Evolutionary conservation across 371 early-diverging fungal species (phyloP).

Genomic region (Mortierella sp.): DNA sequence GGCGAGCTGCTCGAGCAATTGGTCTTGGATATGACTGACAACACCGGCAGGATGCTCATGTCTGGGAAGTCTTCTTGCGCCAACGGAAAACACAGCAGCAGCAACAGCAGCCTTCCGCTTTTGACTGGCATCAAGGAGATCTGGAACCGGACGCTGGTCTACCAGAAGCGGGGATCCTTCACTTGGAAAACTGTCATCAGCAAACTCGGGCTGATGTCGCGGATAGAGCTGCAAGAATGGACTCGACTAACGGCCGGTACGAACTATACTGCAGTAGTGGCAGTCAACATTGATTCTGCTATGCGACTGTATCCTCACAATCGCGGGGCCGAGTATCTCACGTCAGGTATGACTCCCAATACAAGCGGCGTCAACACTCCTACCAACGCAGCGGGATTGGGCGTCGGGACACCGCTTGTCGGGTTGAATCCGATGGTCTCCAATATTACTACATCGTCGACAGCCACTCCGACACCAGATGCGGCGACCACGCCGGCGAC

Average conservation of each 20-base stretch:
- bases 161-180: conserved; percentile 52
- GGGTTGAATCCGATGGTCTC: conserved; percentile 13
- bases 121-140: conserved; percentile 36
- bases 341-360: conserved; percentile 27
- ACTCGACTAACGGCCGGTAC: conserved; percentile 50
- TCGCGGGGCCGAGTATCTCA: conserved; percentile 25
- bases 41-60: conserved; percentile 6
- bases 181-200: conserved; percentile 52
- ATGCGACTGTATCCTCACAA: conserved; percentile 54
- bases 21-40: conserved; percentile 31
- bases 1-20: conserved; percentile 69
- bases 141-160: conserved; percentile 42
- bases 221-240: conserved; percentile 59
- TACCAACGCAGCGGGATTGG: conserved; percentile 17
- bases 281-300: conserved; percentile 67
- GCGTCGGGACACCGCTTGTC: conserved; percentile 11
- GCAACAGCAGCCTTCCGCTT: not conserved
- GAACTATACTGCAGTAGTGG: conserved; percentile 62
- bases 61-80: not conserved
- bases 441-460: conserved; percentile 39
- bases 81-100: not conserved
- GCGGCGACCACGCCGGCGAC: conserved; percentile 18
- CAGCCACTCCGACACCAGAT: conserved; percentile 40
- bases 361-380: conserved; percentile 51
- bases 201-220: conserved; percentile 44